A percentile compares a stretch with the other conserved stretches of the same genome.
These are phyloP conservation scores for barley (Hordeum vulgare) DNA, from an alignment of 176 grass and related monocot species.

Conservation along the genomic window DNA sequence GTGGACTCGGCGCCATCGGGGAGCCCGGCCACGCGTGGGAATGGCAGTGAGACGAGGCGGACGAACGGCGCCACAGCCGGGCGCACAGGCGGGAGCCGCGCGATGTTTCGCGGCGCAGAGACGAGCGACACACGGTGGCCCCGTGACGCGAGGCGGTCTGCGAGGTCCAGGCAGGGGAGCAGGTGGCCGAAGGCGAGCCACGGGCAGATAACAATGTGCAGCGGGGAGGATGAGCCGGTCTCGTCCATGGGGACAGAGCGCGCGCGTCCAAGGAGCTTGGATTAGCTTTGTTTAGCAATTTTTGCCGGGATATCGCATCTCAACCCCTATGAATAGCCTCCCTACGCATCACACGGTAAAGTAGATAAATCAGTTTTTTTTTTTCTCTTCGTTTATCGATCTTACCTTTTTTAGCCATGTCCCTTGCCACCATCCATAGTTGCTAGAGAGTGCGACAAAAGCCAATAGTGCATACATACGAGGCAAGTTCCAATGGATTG, in stretches of 20 bases:
- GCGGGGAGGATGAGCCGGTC: neutral
- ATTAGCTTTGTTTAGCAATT: neutral
- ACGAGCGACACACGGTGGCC: neutral
- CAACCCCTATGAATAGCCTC: neutral
- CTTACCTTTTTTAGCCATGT: neutral
- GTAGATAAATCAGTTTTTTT: neutral
- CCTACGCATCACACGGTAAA: neutral
- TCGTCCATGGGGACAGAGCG: neutral
- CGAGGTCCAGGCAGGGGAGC: constrained; percentile 5
- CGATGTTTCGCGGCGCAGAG: neutral
- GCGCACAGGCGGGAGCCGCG: neutral
- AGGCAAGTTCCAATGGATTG: too few relatives aligned
- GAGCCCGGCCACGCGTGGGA: neutral
- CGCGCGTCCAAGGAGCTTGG: neutral
- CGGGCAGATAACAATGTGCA: constrained; percentile 5
- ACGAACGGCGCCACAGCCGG: neutral
- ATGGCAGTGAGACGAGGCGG: neutral
- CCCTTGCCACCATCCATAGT: neutral
- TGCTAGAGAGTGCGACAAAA: neutral
- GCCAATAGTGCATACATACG: too few relatives aligned
- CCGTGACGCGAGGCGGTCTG: neutral
- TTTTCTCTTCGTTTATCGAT: neutral
- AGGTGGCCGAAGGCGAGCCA: constrained; percentile 8
- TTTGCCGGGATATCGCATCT: neutral
- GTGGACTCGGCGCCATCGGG: constrained; percentile 6